A percentile compares a stretch with the other conserved stretches of the same genome.
Conservation (phyloP, 495 filamentous ascomycete genomes). For the Trichoderma erinaceum region DNA sequence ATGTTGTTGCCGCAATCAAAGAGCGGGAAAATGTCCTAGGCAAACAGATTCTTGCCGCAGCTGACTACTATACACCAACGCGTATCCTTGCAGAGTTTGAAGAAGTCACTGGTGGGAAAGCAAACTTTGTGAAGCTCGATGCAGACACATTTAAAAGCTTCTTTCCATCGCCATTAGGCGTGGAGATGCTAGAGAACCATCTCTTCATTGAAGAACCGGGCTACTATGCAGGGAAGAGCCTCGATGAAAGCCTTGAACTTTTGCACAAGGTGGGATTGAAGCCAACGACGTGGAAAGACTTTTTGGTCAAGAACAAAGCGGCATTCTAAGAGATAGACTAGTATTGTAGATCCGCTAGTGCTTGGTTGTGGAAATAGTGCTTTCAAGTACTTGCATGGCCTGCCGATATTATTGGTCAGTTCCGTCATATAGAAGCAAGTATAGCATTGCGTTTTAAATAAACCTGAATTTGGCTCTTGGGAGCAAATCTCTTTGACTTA, state of each 20-base stretch:
- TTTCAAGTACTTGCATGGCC: too few species aligned
- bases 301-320: too few species aligned
- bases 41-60: slow-evolving; percentile 37
- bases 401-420: too few species aligned
- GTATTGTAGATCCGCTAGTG: too few species aligned
- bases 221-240: slow-evolving; percentile 42
- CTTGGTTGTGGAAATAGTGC: too few species aligned
- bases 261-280: too few species aligned
- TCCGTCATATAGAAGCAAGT: too few species aligned
- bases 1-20: slow-evolving; percentile 45
- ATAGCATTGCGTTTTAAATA: too few species aligned
- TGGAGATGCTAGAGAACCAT: slow-evolving; percentile 52
- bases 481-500: too few species aligned
- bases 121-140: slow-evolving; percentile 37
- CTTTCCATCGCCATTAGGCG: slow-evolving; percentile 36
- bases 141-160: slow-evolving; percentile 41
- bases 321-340: too few species aligned
- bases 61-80: slow-evolving; percentile 43
- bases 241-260: slow-evolving; percentile 28
- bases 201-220: slow-evolving; percentile 43
- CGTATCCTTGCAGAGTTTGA: slow-evolving; percentile 46
- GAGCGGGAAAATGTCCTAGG: slow-evolving; percentile 36
- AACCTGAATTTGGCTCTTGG: too few species aligned
- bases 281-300: too few species aligned
- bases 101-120: slow-evolving; percentile 41